Base-by-base conservation (phyloP, 305 asterid species). In the Plantago coronopus region DNA sequence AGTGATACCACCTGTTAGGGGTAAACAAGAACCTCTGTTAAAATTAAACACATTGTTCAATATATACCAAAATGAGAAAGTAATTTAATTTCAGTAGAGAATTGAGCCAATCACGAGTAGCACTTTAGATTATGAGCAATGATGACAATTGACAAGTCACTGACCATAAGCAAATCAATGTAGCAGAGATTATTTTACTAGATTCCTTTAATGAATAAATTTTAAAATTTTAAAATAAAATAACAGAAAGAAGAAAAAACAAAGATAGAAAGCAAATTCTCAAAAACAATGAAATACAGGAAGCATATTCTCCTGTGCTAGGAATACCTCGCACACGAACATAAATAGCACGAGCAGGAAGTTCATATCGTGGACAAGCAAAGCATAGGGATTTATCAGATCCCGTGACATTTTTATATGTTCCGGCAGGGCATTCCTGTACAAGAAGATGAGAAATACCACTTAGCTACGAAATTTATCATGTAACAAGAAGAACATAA, bases 391-490 rank as follows among this genome's bases (percentile, higher is more conserved):
- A 77, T 57, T 61, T 74, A 75, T 83, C 87, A 69, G 99, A 90
- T 63, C 99, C 99, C 4, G 95, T 86, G 63, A 80, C 87, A 80
- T 94, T 90, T 77, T 94, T 94, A 54, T 75, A 94, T 54, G 95
- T 94, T 60, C 99, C 99, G 74, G 67, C 61, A 13, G 97, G 99
- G 69, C 99, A 94, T 74, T 86, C 97, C 99, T 94, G 83, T 61
- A 70, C 43, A 54, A 54, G 18, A 68, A 62, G 64, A 54, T 54
- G 63, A 63, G 50, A 50, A 66, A n/a, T 53, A 55, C 61, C 49
- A 61, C 48, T 8, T 29, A 54, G 15, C 43, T 54, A 54, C 43
- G 43, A 14, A 17, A 17, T 22, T 31, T 47, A 57, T 64, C 19
- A 34, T n/a, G 45, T 61, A 25, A 58, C 42, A 46, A 50, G 56